A percentile compares a stretch with the other conserved stretches of the same genome.
phyloP scores from a whole-genome alignment of 768 basidiomycete species.

The Dictyophora rubrovolvata region DNA sequence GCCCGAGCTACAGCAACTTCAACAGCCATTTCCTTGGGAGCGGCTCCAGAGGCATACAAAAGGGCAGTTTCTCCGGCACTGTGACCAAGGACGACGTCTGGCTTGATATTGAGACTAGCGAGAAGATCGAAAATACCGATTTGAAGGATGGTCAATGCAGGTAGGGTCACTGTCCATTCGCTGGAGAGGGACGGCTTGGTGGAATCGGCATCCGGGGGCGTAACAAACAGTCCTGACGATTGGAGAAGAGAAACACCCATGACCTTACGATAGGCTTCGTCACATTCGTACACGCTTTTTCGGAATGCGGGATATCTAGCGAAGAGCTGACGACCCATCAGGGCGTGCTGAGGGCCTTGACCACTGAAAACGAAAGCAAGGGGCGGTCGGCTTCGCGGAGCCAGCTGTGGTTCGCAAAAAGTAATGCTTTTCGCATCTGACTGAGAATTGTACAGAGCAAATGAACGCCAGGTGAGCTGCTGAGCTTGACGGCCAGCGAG shows the following conservation, averaged over 20 bases:
- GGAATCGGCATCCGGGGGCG: constrained; percentile 5
- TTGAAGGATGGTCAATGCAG: constrained; percentile 34
- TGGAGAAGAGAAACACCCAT: constrained; percentile 29
- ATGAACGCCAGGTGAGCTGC: constrained; percentile 15
- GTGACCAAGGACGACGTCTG: constrained; percentile 33
- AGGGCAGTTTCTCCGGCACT: constrained; percentile 40
- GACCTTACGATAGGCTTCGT: constrained; percentile 21
- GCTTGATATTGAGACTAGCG: constrained; percentile 24
- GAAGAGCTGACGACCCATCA: constrained; percentile 28
- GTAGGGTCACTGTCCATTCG: constrained; percentile 28
- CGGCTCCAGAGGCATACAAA: constrained; percentile 35
- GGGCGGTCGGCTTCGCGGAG: constrained; percentile 18
- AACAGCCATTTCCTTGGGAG: constrained; percentile 29
- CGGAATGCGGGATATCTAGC: constrained; percentile 27
- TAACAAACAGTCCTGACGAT: constrained; percentile 29
- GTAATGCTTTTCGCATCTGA: neutral
- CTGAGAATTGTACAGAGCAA: constrained; percentile 3
- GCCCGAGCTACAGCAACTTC: constrained; percentile 35
- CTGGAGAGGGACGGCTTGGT: constrained; percentile 6
- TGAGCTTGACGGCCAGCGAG: constrained; percentile 13
- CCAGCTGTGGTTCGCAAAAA: constrained; percentile 22
- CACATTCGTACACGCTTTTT: constrained; percentile 27
- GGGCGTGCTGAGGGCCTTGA: constrained; percentile 30
- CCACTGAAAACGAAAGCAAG: constrained; percentile 31
- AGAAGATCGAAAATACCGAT: constrained; percentile 36